phyloP scores from a whole-genome alignment of 129 eudicot species.

The Flaveria brownii region DNA sequence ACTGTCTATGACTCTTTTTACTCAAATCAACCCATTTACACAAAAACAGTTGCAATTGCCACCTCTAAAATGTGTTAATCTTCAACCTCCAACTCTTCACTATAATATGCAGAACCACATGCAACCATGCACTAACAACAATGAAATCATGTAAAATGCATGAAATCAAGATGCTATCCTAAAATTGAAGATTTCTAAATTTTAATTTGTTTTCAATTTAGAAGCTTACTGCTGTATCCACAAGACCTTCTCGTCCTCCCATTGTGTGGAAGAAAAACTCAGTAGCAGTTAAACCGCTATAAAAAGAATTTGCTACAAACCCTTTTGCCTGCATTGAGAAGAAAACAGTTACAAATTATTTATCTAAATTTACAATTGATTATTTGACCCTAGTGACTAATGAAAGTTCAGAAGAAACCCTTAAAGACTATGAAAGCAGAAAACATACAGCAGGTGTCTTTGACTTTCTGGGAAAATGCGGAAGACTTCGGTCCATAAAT shows the following conservation, averaged over 20 bases:
- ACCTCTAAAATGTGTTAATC: neutral
- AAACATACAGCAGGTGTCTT: constrained; percentile 76
- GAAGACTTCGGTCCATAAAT: constrained; percentile 86
- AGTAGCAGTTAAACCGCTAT: constrained; percentile 89
- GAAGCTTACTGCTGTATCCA: constrained; percentile 89
- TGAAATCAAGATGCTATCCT: neutral
- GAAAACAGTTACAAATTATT: neutral
- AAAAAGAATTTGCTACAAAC: constrained; percentile 90
- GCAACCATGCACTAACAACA: neutral
- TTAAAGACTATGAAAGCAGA: constrained; percentile 3
- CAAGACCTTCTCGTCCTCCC: constrained; percentile 99
- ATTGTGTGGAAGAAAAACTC: constrained; percentile 99
- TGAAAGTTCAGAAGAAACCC: neutral
- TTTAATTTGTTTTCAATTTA: neutral
- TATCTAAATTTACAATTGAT: neutral
- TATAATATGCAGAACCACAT: neutral
- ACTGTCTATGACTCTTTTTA: neutral
- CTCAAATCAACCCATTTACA: neutral
- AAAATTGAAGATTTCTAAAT: neutral
- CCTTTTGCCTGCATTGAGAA: constrained; percentile 83
- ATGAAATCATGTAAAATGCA: neutral
- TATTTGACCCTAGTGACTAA: constrained; percentile 2
- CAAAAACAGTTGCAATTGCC: neutral
- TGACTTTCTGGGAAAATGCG: constrained; percentile 77
- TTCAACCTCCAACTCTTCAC: neutral